Evolutionary conservation across 768 basidiomycete species (phyloP).

Genomic region (Trametes gibbosa): DNA sequence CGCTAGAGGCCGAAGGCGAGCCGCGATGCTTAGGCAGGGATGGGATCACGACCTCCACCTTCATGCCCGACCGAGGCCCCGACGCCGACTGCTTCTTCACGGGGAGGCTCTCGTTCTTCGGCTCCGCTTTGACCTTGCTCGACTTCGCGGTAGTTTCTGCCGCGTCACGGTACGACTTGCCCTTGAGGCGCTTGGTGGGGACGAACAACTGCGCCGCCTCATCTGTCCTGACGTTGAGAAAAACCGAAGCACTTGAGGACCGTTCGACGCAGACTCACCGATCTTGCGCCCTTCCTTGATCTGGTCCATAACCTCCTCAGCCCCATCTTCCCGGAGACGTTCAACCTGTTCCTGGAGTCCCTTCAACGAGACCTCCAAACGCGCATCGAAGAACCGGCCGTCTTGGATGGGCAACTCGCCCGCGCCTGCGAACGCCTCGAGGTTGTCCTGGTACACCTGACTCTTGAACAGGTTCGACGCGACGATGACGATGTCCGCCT

Average conservation of each 20-base stretch:
- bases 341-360: conserved; percentile 66
- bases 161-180: conserved; percentile 69
- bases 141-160: conserved; percentile 32
- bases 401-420: conserved; percentile 72
- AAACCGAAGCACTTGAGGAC: not conserved
- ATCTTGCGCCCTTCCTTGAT: conserved; percentile 61
- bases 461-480: conserved; percentile 87
- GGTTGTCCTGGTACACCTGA: conserved; percentile 69
- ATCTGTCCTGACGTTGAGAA: conserved; percentile 39
- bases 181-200: conserved; percentile 68
- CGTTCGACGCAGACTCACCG: conserved; percentile 39
- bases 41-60: conserved; percentile 59
- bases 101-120: not conserved
- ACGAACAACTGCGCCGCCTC: conserved; percentile 46
- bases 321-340: conserved; percentile 61
- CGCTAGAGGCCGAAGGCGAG: conserved; percentile 26
- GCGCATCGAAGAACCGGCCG: conserved; percentile 87
- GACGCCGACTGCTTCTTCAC: not conserved
- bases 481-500: conserved; percentile 85
- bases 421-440: conserved; percentile 65
- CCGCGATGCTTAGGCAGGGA: conserved; percentile 16
- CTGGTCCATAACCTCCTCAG: conserved; percentile 56
- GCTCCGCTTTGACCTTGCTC: conserved; percentile 1
- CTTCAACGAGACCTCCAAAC: conserved; percentile 60
- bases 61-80: conserved; percentile 32